These are phyloP conservation scores for Amorphotheca resinae DNA, from an alignment of 495 filamentous ascomycete species.

Conservation along the genomic window DNA sequence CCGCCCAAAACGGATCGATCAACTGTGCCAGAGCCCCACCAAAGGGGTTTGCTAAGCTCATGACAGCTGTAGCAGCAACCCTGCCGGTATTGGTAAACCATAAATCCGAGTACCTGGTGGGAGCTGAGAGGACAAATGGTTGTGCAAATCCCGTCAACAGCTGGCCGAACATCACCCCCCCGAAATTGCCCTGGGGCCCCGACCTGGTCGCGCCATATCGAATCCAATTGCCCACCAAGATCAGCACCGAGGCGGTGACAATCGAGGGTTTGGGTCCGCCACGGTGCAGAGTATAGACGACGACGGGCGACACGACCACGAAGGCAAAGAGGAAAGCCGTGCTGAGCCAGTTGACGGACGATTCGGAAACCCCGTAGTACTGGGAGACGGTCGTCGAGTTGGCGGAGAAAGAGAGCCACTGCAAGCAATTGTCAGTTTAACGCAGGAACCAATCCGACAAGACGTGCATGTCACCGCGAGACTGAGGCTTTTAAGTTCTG, in stretches of 20 bases:
- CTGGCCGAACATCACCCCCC: conserved; percentile 86
- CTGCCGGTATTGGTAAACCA: conserved; percentile 86
- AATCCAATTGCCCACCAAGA: conserved; percentile 83
- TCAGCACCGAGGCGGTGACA: conserved; percentile 54
- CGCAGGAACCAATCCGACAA: neutral
- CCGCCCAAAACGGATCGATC: conserved; percentile 65
- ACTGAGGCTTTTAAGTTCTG: too few species aligned
- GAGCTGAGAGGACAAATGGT: conserved; percentile 82
- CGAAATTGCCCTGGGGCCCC: conserved; percentile 40
- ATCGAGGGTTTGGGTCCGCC: conserved; percentile 72
- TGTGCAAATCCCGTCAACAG: conserved; percentile 82
- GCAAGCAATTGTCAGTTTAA: conserved; percentile 2
- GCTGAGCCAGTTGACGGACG: conserved; percentile 83
- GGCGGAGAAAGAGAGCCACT: conserved; percentile 92
- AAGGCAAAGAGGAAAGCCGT: conserved; percentile 82
- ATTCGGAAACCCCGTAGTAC: conserved; percentile 65
- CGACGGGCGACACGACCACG: conserved; percentile 54
- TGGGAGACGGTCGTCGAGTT: conserved; percentile 62
- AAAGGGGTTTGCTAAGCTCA: conserved; percentile 74
- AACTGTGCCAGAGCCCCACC: conserved; percentile 83
- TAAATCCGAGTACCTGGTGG: conserved; percentile 81
- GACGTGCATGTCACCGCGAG: neutral
- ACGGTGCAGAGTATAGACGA: conserved; percentile 67
- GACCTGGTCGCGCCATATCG: conserved; percentile 69
- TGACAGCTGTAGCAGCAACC: conserved; percentile 76